phyloP scores from a whole-genome alignment of 495 filamentous ascomycete species.

The Lophiostoma macrostomum region DNA sequence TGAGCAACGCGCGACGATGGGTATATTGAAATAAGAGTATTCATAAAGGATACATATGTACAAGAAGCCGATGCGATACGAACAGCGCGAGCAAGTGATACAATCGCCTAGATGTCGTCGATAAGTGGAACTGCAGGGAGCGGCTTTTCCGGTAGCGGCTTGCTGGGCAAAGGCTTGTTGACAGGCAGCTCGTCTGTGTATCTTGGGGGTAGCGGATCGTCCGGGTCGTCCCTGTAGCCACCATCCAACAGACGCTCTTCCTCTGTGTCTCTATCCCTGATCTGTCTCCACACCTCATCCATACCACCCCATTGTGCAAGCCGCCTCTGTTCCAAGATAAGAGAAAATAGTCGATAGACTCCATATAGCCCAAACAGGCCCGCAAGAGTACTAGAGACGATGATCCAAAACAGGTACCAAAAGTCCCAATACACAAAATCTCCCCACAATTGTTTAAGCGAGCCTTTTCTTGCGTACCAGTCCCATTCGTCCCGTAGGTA shows the following conservation, averaged over 20 bases:
- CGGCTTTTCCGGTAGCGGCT: conserved; percentile 24
- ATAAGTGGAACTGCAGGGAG: conserved; percentile 17
- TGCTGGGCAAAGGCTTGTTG: conserved; percentile 19
- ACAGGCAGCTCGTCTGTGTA: conserved; percentile 10
- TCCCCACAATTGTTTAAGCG: conserved; percentile 3
- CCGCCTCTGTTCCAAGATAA: background rate
- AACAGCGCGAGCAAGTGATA: too few species aligned
- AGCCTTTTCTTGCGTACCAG: conserved; percentile 12
- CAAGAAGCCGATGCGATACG: background rate
- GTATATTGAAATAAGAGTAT: too few species aligned
- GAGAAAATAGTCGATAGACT: background rate
- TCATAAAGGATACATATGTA: background rate
- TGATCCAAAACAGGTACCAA: conserved; percentile 7
- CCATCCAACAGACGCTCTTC: conserved; percentile 6
- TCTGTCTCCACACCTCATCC: conserved; percentile 20
- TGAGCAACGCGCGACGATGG: too few species aligned
- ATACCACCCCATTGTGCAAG: conserved; percentile 18
- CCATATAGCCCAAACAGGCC: conserved; percentile 6
- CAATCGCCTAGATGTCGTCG: too few species aligned
- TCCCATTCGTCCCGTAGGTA: conserved; percentile 13
- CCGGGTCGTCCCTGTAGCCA: conserved; percentile 8
- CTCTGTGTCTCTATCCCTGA: conserved; percentile 3
- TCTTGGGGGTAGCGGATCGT: conserved; percentile 3
- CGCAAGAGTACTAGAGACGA: background rate
- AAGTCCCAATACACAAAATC: background rate